Evolutionary conservation across 2,329 filamentous ascomycete genomes (phyloP).

Genomic region (Arthroderma uncinatum): DNA sequence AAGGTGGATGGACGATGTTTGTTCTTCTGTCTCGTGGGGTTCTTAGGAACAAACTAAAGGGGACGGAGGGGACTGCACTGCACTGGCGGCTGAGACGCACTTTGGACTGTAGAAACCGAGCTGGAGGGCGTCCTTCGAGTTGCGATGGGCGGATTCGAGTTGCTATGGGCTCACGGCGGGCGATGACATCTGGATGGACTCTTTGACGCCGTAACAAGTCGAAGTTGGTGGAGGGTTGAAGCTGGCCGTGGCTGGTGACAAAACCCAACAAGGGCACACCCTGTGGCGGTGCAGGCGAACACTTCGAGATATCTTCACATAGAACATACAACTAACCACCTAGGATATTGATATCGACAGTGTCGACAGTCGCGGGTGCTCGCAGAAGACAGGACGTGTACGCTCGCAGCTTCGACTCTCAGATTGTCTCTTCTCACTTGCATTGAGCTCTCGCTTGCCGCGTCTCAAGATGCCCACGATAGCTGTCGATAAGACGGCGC

Average conservation of each 20-base stretch:
- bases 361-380: not conserved
- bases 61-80: not conserved
- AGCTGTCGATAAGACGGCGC: slow-evolving; percentile 85
- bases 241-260: slow-evolving; percentile 9
- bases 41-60: not conserved
- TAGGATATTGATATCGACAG: no score
- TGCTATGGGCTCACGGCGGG: not conserved
- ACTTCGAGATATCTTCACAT: no score
- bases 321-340: no score
- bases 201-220: no score
- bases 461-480: slow-evolving; percentile 85
- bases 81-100: not conserved
- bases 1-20: no score
- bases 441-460: slow-evolving; percentile 4
- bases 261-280: no score
- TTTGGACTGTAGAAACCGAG: not conserved
- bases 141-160: not conserved
- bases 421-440: not conserved
- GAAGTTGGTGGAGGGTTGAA: not conserved
- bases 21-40: not conserved
- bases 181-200: not conserved
- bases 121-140: not conserved
- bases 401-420: not conserved
- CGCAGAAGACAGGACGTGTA: not conserved
- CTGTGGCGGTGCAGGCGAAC: no score